Conservation (phyloP, 805 yeast genomes). For the Metschnikowia peoriensis region DNA sequence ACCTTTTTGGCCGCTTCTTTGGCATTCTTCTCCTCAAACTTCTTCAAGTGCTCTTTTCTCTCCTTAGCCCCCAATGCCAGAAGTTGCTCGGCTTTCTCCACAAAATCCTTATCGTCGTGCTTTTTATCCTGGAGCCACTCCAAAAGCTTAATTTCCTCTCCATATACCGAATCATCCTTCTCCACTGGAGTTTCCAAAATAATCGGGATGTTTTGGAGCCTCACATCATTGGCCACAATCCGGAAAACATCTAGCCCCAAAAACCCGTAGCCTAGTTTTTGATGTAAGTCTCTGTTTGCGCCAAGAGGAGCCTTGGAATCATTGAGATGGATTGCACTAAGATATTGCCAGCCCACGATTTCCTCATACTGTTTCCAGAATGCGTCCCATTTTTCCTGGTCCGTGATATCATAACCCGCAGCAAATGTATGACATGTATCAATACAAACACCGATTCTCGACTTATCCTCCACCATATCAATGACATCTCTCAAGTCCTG, state of each 20-base stretch:
- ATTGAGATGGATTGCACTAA: slow-evolving; percentile 82
- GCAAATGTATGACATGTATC: slow-evolving; percentile 97
- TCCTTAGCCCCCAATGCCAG: slow-evolving; percentile 63
- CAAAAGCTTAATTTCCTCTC: slow-evolving; percentile 76
- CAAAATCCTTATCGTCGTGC: slow-evolving; percentile 53
- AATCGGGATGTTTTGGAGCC: slow-evolving; percentile 68
- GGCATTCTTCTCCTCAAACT: slow-evolving; percentile 55
- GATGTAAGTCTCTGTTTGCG: slow-evolving; percentile 89
- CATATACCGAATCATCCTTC: slow-evolving; percentile 63
- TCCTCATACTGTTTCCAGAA: slow-evolving; percentile 80
- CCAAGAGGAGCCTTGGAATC: slow-evolving; percentile 94
- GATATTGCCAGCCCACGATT: slow-evolving; percentile 68
- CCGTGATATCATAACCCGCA: slow-evolving; percentile 88
- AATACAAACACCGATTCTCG: slow-evolving; percentile 89
- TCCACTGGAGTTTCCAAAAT: slow-evolving; percentile 84
- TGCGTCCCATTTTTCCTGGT: slow-evolving; percentile 50
- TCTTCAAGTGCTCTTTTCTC: slow-evolving; percentile 64
- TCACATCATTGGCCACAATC: slow-evolving; percentile 64
- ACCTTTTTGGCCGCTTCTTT: slow-evolving; percentile 33
- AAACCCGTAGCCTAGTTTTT: slow-evolving; percentile 84
- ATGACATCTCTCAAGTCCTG: slow-evolving; percentile 77
- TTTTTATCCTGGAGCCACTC: slow-evolving; percentile 73
- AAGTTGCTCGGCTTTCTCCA: slow-evolving; percentile 47
- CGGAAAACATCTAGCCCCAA: slow-evolving; percentile 84
- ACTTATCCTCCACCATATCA: slow-evolving; percentile 72